A percentile compares a stretch with the other conserved stretches of the same genome.
These are phyloP conservation scores for Lathyrus tuberosus DNA, from an alignment of 306 rosid species.

Conservation along the genomic window DNA sequence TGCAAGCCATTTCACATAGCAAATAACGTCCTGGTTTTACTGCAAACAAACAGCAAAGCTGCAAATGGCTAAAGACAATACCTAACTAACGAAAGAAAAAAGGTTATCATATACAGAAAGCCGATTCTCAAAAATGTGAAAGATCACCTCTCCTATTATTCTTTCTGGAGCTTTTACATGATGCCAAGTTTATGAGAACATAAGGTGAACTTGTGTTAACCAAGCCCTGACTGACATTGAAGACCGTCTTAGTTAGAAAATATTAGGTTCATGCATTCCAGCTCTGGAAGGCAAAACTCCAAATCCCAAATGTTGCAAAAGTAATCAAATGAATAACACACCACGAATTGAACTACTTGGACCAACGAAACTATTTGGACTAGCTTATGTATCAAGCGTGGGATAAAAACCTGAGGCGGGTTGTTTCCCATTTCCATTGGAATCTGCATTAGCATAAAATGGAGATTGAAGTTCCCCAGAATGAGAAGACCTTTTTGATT, in stretches of 20 bases:
- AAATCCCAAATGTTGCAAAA: slow-evolving; percentile 46
- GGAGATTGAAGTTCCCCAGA: slow-evolving; percentile 83
- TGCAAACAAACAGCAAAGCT: not conserved
- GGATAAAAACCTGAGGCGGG: slow-evolving; percentile 62
- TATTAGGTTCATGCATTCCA: slow-evolving; percentile 42
- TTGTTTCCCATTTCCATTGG: slow-evolving; percentile 69
- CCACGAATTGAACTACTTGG: slow-evolving; percentile 39
- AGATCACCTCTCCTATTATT: slow-evolving; percentile 29
- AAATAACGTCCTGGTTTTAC: slow-evolving; percentile 7
- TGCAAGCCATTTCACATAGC: slow-evolving; percentile 16
- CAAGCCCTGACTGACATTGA: slow-evolving; percentile 40
- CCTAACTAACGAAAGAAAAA: slow-evolving; percentile 11
- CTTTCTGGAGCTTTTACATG: slow-evolving; percentile 43
- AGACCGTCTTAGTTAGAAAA: slow-evolving; percentile 38
- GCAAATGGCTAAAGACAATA: slow-evolving; percentile 15
- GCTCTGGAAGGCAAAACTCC: slow-evolving; percentile 50
- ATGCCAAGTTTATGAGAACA: slow-evolving; percentile 37
- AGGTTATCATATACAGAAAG: slow-evolving; percentile 38
- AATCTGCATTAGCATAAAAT: slow-evolving; percentile 64
- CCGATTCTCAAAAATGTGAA: slow-evolving; percentile 41
- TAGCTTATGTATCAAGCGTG: slow-evolving; percentile 49
- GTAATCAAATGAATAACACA: slow-evolving; percentile 67
- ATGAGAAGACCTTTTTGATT: slow-evolving; percentile 79
- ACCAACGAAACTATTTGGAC: slow-evolving; percentile 35
- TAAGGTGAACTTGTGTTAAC: slow-evolving; percentile 28